A percentile compares a stretch with the other conserved stretches of the same genome.
These are phyloP conservation scores for Cryptococcus sp. DNA, from an alignment of 1,284 basidiomycete genomes.

Conservation along the genomic window DNA sequence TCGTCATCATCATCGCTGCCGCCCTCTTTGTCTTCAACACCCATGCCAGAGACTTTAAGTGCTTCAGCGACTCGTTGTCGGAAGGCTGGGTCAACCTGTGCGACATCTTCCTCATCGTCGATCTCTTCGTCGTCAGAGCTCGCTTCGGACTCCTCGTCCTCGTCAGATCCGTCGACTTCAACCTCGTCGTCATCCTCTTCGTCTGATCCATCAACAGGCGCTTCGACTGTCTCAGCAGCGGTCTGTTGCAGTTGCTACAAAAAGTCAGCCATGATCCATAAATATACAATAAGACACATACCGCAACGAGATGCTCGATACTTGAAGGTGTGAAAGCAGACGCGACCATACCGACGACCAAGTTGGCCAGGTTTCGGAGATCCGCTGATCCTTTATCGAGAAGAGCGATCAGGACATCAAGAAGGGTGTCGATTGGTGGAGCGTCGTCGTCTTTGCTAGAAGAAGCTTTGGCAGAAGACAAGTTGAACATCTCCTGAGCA, in stretches of 20 bases:
- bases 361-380: conserved; percentile 72
- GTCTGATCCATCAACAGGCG: conserved; percentile 41
- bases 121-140: conserved; percentile 47
- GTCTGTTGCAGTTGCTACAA: conserved; percentile 70
- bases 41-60: conserved; percentile 66
- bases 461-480: conserved; percentile 53
- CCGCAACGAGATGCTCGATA: conserved; percentile 75
- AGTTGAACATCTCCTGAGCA: conserved; percentile 24
- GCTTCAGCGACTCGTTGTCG: conserved; percentile 72
- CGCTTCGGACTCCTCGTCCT: conserved; percentile 50
- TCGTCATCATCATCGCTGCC: conserved; percentile 25
- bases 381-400: conserved; percentile 81
- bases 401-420: conserved; percentile 82
- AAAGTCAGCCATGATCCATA: neutral
- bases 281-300: conserved; percentile 50
- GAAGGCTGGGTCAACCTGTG: conserved; percentile 62
- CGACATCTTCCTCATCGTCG: conserved; percentile 47
- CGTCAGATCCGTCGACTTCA: conserved; percentile 34
- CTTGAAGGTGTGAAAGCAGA: conserved; percentile 66
- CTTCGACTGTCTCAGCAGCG: conserved; percentile 26
- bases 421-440: conserved; percentile 72
- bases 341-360: conserved; percentile 73
- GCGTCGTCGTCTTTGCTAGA: conserved; percentile 47
- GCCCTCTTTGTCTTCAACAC: conserved; percentile 43
- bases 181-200: conserved; percentile 51